phyloP scores from a whole-genome alignment of 176 grass and related monocot species.

The sorghum (Sorghum bicolor) region DNA sequence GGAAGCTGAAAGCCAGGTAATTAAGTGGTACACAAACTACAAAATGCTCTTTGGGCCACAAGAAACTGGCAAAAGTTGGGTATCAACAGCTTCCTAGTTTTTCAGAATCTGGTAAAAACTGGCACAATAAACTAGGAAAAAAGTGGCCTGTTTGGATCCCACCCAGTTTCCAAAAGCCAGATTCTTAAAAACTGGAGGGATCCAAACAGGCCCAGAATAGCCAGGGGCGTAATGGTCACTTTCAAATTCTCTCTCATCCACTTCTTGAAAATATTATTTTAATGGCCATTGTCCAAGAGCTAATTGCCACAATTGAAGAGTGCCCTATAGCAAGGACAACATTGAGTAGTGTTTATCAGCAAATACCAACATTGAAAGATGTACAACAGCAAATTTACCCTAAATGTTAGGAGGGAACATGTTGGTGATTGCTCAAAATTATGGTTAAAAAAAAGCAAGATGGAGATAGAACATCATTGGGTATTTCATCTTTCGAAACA shows the following conservation, averaged over 20 bases:
- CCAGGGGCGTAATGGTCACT: neutral
- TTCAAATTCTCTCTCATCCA: neutral
- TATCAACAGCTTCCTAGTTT: too few species aligned
- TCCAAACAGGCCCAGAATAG: too few species aligned
- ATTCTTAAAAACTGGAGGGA: too few species aligned
- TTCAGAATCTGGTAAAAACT: too few species aligned
- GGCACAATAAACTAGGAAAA: too few species aligned
- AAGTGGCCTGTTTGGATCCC: too few species aligned
- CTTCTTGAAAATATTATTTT: neutral
- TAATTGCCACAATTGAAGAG: neutral
- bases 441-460: conserved; percentile 6
- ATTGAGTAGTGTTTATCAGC: neutral
- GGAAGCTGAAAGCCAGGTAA: neutral
- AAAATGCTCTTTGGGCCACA: too few species aligned
- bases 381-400: neutral
- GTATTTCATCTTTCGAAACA: conserved; percentile 1
- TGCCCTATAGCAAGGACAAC: neutral
- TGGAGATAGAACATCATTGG: neutral
- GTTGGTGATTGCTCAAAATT: neutral
- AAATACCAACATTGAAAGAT: neutral
- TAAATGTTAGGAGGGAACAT: neutral
- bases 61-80: too few species aligned
- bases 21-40: conserved; percentile 18
- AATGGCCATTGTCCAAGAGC: neutral
- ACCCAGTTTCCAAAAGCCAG: too few species aligned